Conservation (phyloP, 208 protist species). For the Wallacemonas collosoma region DNA sequence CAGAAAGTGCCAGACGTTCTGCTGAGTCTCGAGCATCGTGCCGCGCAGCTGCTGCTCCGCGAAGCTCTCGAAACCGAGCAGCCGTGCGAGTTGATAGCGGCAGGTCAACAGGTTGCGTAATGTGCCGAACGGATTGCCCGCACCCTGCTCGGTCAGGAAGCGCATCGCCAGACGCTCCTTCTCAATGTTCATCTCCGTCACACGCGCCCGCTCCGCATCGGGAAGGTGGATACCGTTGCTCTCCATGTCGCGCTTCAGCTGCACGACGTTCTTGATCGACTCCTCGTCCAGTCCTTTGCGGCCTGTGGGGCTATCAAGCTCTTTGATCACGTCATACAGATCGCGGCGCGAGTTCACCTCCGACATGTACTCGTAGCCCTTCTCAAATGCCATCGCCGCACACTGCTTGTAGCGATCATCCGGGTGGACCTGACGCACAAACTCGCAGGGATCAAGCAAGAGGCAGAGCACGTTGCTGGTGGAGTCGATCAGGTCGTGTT, state of each 20-base stretch:
- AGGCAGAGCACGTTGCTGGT: constrained; percentile 93
- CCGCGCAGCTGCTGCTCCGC: constrained; percentile 91
- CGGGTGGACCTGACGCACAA: constrained; percentile 91
- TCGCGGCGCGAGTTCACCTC: constrained; percentile 87
- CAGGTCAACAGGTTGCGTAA: constrained; percentile 81
- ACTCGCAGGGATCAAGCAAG: constrained; percentile 91
- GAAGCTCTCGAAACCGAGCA: constrained; percentile 87
- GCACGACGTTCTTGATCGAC: constrained; percentile 88
- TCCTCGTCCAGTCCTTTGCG: constrained; percentile 71
- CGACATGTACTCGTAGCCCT: constrained; percentile 90
- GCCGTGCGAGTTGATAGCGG: constrained; percentile 80
- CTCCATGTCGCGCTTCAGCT: constrained; percentile 92
- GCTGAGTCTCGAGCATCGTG: constrained; percentile 88
- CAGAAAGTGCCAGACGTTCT: constrained; percentile 92
- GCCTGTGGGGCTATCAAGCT: constrained; percentile 70
- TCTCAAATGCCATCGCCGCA: constrained; percentile 80
- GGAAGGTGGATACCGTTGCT: constrained; percentile 91
- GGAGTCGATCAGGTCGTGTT: constrained; percentile 91
- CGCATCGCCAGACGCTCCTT: constrained; percentile 88
- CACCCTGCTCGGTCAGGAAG: constrained; percentile 75
- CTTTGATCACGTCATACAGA: constrained; percentile 85
- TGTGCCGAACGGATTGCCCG: constrained; percentile 72
- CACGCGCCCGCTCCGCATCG: constrained; percentile 67
- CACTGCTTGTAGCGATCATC: constrained; percentile 81
- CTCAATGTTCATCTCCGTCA: constrained; percentile 88